Evolutionary conservation across 805 yeast genomes (phyloP), one percentile per base, ranked within the genome.

Genomic region (Metschnikowia lachancei): DNA sequence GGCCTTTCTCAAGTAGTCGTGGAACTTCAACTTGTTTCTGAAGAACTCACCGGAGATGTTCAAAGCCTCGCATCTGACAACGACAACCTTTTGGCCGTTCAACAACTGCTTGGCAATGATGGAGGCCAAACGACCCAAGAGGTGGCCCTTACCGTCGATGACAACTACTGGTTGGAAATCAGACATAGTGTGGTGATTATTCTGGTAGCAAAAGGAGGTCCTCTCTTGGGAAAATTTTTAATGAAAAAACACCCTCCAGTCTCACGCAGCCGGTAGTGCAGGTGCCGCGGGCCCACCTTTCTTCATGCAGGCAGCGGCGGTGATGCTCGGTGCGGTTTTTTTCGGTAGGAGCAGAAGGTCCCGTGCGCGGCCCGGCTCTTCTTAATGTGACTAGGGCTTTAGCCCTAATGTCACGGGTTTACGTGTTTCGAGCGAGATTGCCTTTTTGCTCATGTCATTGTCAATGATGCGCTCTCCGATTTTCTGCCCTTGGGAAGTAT

Each of bases 1-100:
- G 68, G 95, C 87, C 85, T 94, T 94, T 85, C 99, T 91, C 78
- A 94, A 86, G 90, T 91, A 94, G 75, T 95, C 99, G 79, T 91
- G 97, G 94, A 90, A 94, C 87, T 94, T 94, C 78, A 92, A 86
- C 82, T 94, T 94, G 86, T 92, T 89, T 83, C 99, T 91, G 97
- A 94, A 94, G 77, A 94, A 91, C 81, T 94, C 98, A 76, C 99
- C 99, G 69, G 97, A 89, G 75, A 94, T 89, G 94, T 94, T 94
- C 75, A 94, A 83, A 66, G 92, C 87, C 82, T 87, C 99, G 73
- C 90, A 81, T 83, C 99, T 89, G 70, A 94, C 99, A 66, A 94
- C 83, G 65, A 91, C 97, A 70, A 94, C 82, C 78, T 90, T 88
- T 83, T 94, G 98, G 67, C 99, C 99, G 79, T 87, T 85, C 74